Percentiles rank a stretch among this genome's conserved stretches.
These are phyloP conservation scores for Luffa acutangula DNA, from an alignment of 306 rosid genomes.

Conservation along the genomic window DNA sequence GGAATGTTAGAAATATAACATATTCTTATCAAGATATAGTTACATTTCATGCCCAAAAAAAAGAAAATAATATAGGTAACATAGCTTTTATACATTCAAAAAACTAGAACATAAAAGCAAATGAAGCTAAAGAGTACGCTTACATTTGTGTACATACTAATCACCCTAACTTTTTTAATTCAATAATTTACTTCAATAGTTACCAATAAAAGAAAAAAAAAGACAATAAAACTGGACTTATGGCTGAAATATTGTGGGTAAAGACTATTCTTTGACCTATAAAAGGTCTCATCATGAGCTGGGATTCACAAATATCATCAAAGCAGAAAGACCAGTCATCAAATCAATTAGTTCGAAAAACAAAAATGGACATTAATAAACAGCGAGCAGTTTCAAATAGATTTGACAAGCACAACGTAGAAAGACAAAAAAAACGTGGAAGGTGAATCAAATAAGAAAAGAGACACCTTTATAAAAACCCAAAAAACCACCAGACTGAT, in stretches of 20 bases:
- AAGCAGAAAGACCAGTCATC: background rate
- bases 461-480: background rate
- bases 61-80: too few species aligned
- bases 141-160: background rate
- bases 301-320: conserved; percentile 39
- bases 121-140: too few species aligned
- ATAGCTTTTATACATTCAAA: too few species aligned
- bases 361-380: background rate
- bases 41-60: too few species aligned
- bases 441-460: too few species aligned
- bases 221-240: background rate
- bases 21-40: background rate
- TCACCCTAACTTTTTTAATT: background rate
- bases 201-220: background rate
- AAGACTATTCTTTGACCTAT: conserved; percentile 25
- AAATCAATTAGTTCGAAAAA: background rate
- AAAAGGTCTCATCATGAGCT: too few species aligned
- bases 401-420: too few species aligned
- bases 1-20: background rate
- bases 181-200: background rate
- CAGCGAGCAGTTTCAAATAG: background rate
- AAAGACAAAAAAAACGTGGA: background rate
- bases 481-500: background rate
- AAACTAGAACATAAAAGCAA: background rate
- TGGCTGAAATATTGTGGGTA: conserved; percentile 28